These are phyloP conservation scores for Diplodia corticola DNA, from an alignment of 2,329 filamentous ascomycete genomes.

Conservation along the genomic window DNA sequence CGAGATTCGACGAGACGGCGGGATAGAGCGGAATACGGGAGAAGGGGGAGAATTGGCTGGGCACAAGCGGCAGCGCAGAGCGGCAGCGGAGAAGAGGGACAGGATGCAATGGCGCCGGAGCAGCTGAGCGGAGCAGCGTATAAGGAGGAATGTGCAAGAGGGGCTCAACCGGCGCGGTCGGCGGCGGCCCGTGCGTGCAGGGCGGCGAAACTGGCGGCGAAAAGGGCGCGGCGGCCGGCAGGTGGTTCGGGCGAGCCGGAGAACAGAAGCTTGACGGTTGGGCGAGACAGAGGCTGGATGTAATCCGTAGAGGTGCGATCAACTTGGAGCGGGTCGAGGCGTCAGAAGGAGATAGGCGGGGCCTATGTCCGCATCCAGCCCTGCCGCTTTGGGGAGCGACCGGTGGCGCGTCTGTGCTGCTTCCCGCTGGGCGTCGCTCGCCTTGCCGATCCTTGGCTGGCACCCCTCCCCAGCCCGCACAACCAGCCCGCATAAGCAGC, in stretches of 20 bases:
- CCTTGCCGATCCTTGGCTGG: slow-evolving; percentile 13
- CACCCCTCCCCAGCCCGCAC: neutral
- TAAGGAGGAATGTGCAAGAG: slow-evolving; percentile 3
- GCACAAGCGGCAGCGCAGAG: neutral
- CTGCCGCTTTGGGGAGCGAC: neutral
- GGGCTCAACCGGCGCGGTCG: neutral
- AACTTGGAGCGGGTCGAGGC: neutral
- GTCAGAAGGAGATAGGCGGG: slow-evolving; percentile 19
- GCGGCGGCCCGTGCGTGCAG: neutral
- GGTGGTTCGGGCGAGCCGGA: neutral
- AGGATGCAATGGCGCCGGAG: neutral
- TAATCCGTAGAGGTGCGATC: slow-evolving; percentile 1
- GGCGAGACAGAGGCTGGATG: neutral
- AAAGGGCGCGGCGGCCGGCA: neutral
- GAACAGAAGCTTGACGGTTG: neutral
- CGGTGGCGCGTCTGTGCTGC: neutral
- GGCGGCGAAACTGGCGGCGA: neutral
- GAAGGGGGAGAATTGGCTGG: neutral
- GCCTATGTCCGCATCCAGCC: slow-evolving; percentile 9
- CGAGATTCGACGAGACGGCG: neutral
- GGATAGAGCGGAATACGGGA: neutral
- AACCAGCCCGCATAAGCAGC: too few species aligned
- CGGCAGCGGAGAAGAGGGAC: neutral
- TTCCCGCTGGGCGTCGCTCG: neutral
- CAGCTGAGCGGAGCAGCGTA: neutral